Percentiles rank a stretch among this genome's conserved stretches.
Conservation (phyloP, 768 basidiomycete genomes). For the Naganishia antarctica region DNA sequence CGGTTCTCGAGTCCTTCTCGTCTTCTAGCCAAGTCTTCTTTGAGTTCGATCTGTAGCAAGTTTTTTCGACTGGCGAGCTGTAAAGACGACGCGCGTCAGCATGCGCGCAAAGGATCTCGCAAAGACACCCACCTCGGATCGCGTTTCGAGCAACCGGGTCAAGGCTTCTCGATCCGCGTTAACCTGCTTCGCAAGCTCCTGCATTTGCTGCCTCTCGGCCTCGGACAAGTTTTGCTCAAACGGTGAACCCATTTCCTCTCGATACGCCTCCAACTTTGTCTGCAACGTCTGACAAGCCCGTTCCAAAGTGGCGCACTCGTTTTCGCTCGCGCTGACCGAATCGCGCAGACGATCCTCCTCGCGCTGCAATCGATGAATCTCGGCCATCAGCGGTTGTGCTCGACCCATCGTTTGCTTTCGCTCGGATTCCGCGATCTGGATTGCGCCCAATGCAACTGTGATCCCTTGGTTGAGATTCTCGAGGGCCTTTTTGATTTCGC, state of each 20-base stretch:
- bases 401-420: conserved; percentile 66
- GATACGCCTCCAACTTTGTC: conserved; percentile 62
- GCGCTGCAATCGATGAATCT: conserved; percentile 58
- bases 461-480: conserved; percentile 77
- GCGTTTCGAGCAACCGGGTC: conserved; percentile 62
- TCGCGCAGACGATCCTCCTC: conserved; percentile 68
- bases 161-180: conserved; percentile 69
- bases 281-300: conserved; percentile 63
- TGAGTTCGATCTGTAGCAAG: conserved; percentile 82
- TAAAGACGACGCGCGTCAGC: neutral
- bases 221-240: conserved; percentile 68
- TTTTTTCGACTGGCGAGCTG: conserved; percentile 73
- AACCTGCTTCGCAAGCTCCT: conserved; percentile 65
- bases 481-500: conserved; percentile 70
- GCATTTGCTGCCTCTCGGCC: conserved; percentile 67
- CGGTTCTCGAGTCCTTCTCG: conserved; percentile 71
- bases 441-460: conserved; percentile 65
- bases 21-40: conserved; percentile 75
- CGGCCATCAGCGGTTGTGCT: conserved; percentile 63
- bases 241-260: conserved; percentile 66
- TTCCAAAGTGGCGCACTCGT: conserved; percentile 65
- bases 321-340: conserved; percentile 62
- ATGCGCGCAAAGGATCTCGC: neutral
- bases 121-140: conserved; percentile 60
- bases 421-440: conserved; percentile 66